Evolutionary conservation across 2,329 filamentous ascomycete species (phyloP).

Genomic region (Colletotrichum sp.): DNA sequence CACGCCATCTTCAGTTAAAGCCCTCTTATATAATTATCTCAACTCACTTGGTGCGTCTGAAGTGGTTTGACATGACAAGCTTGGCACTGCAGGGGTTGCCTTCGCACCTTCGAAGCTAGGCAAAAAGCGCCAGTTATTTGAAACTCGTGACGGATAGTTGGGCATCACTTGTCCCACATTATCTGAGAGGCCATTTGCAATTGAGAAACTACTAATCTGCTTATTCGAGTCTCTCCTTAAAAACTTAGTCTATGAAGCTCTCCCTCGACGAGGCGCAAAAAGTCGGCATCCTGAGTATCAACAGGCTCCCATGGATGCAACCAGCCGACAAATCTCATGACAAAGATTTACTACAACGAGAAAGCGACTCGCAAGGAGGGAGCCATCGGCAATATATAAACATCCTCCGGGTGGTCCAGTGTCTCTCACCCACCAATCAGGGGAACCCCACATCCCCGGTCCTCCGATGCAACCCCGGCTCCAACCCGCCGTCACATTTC

Average conservation of each 20-base stretch:
- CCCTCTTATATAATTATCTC: not conserved
- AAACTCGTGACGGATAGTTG: not conserved
- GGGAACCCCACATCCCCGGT: not conserved
- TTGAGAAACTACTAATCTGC: not conserved
- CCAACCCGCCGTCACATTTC: slow-evolving; percentile 4
- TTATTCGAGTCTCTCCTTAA: not conserved
- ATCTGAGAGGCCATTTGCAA: not conserved
- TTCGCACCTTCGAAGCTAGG: not conserved
- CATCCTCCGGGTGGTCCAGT: not conserved
- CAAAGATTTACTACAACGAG: not conserved
- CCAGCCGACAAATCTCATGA: not conserved
- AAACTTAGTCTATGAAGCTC: not conserved
- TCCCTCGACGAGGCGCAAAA: not conserved
- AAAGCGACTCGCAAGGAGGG: not conserved
- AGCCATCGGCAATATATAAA: not conserved
- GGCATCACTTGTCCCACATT: not conserved
- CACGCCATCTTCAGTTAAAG: not conserved
- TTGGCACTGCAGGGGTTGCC: not conserved
- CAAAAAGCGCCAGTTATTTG: not conserved
- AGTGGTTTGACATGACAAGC: not conserved
- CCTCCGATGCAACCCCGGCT: slow-evolving; percentile 1
- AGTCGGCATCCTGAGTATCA: not conserved
- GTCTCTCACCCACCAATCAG: slow-evolving; percentile 1
- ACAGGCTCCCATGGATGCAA: not conserved
- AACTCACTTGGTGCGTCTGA: not conserved